Percentiles rank a stretch among this genome's conserved stretches.
These are phyloP conservation scores for Colletotrichum sp. DNA, from an alignment of 2,329 filamentous ascomycete species.

Conservation along the genomic window DNA sequence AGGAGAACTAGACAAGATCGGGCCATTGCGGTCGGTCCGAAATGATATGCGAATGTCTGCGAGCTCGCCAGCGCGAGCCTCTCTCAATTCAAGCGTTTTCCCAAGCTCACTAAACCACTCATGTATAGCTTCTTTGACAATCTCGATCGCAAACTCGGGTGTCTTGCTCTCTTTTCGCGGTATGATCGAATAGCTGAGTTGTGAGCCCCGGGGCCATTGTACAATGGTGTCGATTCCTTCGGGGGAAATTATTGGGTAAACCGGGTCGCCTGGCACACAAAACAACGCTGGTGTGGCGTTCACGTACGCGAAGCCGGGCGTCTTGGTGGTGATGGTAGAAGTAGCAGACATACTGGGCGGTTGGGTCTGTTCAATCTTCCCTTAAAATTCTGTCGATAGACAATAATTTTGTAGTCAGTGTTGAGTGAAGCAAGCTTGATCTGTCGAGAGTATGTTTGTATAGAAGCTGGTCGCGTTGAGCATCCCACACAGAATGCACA, in stretches of 20 bases:
- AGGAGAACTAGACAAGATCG: too few species aligned
- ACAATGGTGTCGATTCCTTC: background rate
- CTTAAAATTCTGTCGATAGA: rapidly evolving
- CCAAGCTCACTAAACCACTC: too few species aligned
- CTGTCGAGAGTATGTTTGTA: background rate
- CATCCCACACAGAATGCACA: background rate
- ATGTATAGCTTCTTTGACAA: too few species aligned
- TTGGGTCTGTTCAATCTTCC: background rate
- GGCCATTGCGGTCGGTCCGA: too few species aligned
- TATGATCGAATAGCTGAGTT: too few species aligned
- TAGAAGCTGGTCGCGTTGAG: background rate
- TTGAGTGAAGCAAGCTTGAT: background rate
- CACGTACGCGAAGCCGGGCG: background rate
- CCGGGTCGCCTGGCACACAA: background rate
- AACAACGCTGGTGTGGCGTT: background rate
- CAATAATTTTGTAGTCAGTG: rapidly evolving
- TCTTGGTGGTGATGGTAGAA: background rate
- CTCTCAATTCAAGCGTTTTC: too few species aligned
- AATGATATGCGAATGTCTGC: too few species aligned
- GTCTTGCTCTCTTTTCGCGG: too few species aligned
- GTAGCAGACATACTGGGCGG: background rate
- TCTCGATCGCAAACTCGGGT: too few species aligned
- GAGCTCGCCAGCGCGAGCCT: too few species aligned
- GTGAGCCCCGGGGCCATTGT: too few species aligned
- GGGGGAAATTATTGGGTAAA: background rate